Percentiles rank a stretch among this genome's conserved stretches.
Evolutionary conservation across 768 basidiomycete species (phyloP).

Genomic region (Boletus huronensis): DNA sequence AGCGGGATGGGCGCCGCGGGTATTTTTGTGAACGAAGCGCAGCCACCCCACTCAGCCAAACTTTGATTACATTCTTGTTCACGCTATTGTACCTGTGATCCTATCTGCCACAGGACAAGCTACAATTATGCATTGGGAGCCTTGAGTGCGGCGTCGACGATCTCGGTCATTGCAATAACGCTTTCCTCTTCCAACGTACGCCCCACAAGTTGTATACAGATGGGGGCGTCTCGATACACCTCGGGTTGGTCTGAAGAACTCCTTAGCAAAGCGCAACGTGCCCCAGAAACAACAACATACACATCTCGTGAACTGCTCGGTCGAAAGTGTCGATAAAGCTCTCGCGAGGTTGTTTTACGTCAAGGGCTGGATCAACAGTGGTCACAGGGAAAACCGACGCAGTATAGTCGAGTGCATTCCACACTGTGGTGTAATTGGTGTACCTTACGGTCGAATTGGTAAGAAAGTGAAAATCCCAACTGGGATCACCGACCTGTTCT

Average conservation of each 20-base stretch:
- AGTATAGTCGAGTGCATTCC: constrained; percentile 68
- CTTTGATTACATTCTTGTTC: constrained; percentile 16
- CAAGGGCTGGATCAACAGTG: constrained; percentile 50
- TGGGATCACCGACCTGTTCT: constrained; percentile 40
- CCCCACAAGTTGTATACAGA: constrained; percentile 64
- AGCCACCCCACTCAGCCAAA: constrained; percentile 17
- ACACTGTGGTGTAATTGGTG: constrained; percentile 55
- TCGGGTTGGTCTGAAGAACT: constrained; percentile 50
- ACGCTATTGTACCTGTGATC: neutral
- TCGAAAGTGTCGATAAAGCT: constrained; percentile 50
- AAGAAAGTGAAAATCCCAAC: neutral
- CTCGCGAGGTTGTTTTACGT: constrained; percentile 43
- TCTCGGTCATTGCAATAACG: constrained; percentile 63
- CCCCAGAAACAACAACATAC: constrained; percentile 36
- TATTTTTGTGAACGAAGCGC: constrained; percentile 71
- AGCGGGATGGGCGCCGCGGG: constrained; percentile 89
- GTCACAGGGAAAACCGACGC: constrained; percentile 63
- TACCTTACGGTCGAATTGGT: constrained; percentile 31
- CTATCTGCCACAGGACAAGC: neutral
- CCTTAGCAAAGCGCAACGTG: neutral
- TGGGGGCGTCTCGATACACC: constrained; percentile 53
- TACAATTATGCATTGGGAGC: neutral
- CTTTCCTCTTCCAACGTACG: constrained; percentile 75
- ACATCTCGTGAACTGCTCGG: constrained; percentile 46
- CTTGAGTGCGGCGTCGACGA: constrained; percentile 55